These are phyloP conservation scores for Vitis rotundifolia DNA, from an alignment of 164 flowering plant genomes.

Conservation along the genomic window DNA sequence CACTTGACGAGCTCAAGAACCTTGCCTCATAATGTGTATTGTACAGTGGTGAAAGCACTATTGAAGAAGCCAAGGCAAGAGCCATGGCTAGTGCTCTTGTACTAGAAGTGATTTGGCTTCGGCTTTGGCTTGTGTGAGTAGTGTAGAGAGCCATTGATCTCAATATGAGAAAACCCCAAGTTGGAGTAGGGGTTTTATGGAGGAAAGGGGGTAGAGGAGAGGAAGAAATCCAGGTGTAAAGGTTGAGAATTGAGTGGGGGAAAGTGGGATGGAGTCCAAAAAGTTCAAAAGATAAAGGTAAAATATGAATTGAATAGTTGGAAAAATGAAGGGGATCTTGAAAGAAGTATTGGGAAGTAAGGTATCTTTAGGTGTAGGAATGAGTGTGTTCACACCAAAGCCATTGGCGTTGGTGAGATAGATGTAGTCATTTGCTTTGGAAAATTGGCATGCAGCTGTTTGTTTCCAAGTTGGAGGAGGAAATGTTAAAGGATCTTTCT, in stretches of 20 bases:
- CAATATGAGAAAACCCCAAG: neutral
- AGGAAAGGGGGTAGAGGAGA: conserved; percentile 9
- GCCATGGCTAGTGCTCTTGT: conserved; percentile 51
- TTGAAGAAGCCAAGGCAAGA: conserved; percentile 49
- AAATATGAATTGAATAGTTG: neutral
- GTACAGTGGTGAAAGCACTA: conserved; percentile 65
- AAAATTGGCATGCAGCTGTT: no score
- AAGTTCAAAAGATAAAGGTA: neutral
- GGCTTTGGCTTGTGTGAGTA: conserved; percentile 13
- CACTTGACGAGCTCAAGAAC: conserved; percentile 21
- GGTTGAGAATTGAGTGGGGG: conserved; percentile 7
- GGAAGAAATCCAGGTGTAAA: conserved; percentile 34
- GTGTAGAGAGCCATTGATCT: conserved; percentile 24
- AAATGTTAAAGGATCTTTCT: no score
- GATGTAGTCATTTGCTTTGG: neutral
- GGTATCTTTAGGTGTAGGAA: conserved; percentile 19
- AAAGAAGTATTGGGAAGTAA: conserved; percentile 21
- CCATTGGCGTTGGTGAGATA: neutral
- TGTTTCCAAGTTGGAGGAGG: no score
- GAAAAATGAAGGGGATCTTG: neutral
- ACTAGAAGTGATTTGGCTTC: conserved; percentile 8
- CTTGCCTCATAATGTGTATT: conserved; percentile 27
- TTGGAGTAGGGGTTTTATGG: conserved; percentile 16
- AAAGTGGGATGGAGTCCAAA: conserved; percentile 26
- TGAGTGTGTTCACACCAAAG: neutral